Evolutionary conservation across 441 rosid species (phyloP).

Genomic region (Erodium moschatum): DNA sequence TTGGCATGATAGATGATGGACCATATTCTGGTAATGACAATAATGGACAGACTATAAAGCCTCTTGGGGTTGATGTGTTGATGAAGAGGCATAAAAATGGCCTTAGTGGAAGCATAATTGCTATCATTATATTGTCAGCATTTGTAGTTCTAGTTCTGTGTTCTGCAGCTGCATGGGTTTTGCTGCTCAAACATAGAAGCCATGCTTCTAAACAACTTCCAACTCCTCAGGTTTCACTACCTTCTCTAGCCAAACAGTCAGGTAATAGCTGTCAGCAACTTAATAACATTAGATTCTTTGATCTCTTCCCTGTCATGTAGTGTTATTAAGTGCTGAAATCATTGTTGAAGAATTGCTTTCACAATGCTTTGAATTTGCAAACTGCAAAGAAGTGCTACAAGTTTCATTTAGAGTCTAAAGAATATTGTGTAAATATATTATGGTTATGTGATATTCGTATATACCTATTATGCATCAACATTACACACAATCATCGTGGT

Average conservation of each 20-base stretch:
- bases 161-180: conserved; percentile 54
- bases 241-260: conserved; percentile 58
- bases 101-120: conserved; percentile 51
- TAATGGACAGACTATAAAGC: conserved; percentile 59
- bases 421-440: not conserved
- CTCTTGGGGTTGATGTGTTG: conserved; percentile 65
- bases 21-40: conserved; percentile 51
- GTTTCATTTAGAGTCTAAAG: conserved; percentile 8
- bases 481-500: no score
- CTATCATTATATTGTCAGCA: conserved; percentile 58
- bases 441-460: not conserved
- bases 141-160: conserved; percentile 50
- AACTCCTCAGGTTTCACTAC: conserved; percentile 34
- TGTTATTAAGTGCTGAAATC: not conserved
- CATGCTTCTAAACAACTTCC: conserved; percentile 30
- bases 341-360: not conserved
- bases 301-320: not conserved
- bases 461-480: not conserved
- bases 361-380: not conserved
- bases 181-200: conserved; percentile 42
- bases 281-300: not conserved
- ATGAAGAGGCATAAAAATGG: conserved; percentile 38
- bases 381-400: not conserved
- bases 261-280: conserved; percentile 29
- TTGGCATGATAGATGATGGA: conserved; percentile 43